Percentiles rank a stretch among this genome's conserved stretches.
Evolutionary conservation across 164 flowering plant genomes (phyloP).

Genomic region (Vitis rotundifolia): DNA sequence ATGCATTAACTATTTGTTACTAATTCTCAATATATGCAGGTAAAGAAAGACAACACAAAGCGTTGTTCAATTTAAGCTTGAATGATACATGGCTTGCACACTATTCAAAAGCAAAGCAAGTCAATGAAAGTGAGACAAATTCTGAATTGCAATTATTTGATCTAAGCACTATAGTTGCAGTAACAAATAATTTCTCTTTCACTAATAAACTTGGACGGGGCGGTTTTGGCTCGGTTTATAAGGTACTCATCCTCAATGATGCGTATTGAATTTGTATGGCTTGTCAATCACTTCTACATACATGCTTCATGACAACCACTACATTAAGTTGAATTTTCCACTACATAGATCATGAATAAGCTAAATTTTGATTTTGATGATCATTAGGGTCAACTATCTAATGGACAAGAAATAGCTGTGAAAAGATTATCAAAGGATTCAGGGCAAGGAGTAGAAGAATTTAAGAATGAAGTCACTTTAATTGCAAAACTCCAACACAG

Average conservation of each 20-base stretch:
- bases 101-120: background rate
- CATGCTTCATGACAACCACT: no score
- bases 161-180: slow-evolving; percentile 24
- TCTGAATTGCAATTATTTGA: slow-evolving; percentile 28
- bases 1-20: no score
- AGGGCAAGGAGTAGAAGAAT: slow-evolving; percentile 16
- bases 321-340: no score
- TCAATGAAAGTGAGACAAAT: slow-evolving; percentile 10
- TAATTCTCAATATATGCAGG: background rate
- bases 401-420: slow-evolving; percentile 23
- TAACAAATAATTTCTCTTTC: slow-evolving; percentile 41
- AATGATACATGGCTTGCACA: slow-evolving; percentile 3
- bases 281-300: no score
- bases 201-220: slow-evolving; percentile 49
- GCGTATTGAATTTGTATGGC: no score
- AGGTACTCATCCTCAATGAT: slow-evolving; percentile 14
- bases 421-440: slow-evolving; percentile 18
- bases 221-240: slow-evolving; percentile 52
- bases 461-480: slow-evolving; percentile 18
- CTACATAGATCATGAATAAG: no score
- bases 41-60: background rate
- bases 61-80: background rate
- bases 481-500: slow-evolving; percentile 20
- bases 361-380: no score
- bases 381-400: slow-evolving; percentile 3